Evolutionary conservation across 768 basidiomycete species (phyloP).

Genomic region (Leccinum arenicola): DNA sequence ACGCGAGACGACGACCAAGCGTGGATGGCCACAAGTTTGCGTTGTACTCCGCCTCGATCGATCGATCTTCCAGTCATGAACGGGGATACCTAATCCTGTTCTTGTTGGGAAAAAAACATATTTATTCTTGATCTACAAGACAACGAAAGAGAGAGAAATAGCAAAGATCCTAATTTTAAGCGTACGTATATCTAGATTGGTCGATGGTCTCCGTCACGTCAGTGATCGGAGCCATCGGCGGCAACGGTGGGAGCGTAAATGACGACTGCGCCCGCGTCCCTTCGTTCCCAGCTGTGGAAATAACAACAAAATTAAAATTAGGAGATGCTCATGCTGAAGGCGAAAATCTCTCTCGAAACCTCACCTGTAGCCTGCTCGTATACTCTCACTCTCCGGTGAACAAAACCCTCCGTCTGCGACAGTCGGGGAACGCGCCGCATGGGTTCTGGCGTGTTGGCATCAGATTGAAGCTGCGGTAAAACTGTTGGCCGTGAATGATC

Average conservation of each 20-base stretch:
- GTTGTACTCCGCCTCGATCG: too few species aligned
- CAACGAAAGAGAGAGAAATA: neutral
- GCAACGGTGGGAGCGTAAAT: conserved; percentile 40
- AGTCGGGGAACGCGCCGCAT: conserved; percentile 5
- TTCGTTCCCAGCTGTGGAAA: neutral
- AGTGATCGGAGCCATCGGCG: conserved; percentile 29
- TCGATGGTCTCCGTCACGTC: conserved; percentile 14
- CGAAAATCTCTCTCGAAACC: neutral
- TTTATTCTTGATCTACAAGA: conserved; percentile 1
- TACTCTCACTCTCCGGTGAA: conserved; percentile 29
- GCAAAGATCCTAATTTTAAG: neutral
- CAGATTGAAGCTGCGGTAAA: neutral
- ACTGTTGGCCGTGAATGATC: conserved; percentile 12
- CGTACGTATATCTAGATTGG: conserved; percentile 5
- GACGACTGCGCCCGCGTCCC: conserved; percentile 18
- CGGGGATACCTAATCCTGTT: neutral
- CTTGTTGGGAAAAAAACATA: neutral
- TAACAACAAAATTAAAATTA: neutral
- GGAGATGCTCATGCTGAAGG: neutral
- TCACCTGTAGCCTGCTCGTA: conserved; percentile 28
- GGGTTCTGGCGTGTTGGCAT: conserved; percentile 6
- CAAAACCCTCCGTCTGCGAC: conserved; percentile 24
- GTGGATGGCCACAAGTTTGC: too few species aligned
- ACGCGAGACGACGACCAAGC: too few species aligned
- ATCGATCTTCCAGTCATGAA: too few species aligned